Percentiles rank a stretch among this genome's conserved stretches.
These are phyloP conservation scores for Corymbia calophylla DNA, from an alignment of 441 rosid genomes.

Conservation along the genomic window DNA sequence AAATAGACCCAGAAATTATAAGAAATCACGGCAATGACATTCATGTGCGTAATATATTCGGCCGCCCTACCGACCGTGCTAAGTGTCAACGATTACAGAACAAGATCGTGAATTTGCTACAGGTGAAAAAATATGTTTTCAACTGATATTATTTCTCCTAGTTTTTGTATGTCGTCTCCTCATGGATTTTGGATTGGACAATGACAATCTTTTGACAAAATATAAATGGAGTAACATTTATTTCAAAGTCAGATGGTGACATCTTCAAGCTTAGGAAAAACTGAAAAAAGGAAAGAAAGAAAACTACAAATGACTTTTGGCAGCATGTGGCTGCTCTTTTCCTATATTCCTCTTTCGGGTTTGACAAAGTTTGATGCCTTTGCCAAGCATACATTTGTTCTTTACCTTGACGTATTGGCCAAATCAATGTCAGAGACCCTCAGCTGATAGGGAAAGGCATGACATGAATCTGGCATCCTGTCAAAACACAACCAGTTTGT, in stretches of 20 bases:
- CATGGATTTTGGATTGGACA: not conserved
- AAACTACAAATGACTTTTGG: too few relatives aligned
- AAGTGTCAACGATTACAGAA: not conserved
- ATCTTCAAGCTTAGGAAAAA: too few relatives aligned
- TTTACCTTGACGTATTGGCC: not conserved
- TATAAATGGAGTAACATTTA: not conserved
- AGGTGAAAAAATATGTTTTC: not conserved
- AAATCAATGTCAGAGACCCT: not conserved
- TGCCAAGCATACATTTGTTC: not conserved
- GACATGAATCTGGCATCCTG: not conserved
- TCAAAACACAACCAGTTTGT: not conserved
- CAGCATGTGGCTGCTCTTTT: too few relatives aligned
- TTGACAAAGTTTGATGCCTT: not conserved
- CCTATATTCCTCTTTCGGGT: too few relatives aligned
- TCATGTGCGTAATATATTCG: not conserved
- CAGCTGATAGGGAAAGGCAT: not conserved
- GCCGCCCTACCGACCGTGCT: not conserved
- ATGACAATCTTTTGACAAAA: not conserved
- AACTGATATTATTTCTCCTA: not conserved
- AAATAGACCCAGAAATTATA: not conserved
- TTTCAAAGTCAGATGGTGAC: not conserved
- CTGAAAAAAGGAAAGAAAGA: too few relatives aligned
- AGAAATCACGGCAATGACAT: not conserved
- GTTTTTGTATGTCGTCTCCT: not conserved
- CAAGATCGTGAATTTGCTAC: not conserved